Evolutionary conservation across 345 rosid species (phyloP), one percentile per base, ranked within the genome.

Genomic region (Cochlearia excelsa): DNA sequence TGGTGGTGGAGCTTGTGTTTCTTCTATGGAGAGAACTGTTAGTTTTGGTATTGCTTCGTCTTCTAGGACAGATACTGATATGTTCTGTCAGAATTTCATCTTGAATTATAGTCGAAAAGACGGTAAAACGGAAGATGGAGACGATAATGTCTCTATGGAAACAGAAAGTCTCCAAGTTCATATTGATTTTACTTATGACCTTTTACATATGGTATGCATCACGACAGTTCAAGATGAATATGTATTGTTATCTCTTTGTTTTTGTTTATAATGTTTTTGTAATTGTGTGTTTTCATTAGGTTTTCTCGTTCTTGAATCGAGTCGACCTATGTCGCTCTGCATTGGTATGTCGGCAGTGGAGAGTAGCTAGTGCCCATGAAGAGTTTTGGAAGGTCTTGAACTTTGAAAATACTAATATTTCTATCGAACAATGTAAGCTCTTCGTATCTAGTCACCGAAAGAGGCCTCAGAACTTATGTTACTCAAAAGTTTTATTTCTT

Each of bases 321-420:
- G 54, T 68, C 50, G 81, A 80, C 79, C 90, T 93, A 41, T 87
- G 97, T 67, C 83, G 81, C 50, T 88, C 96, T 61, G 97, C 95
- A 42, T 80, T 82, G 79, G 99, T 89, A 37, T 90, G 99, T 78
- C 78, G 84, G 64, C 97, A 87, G 82, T 93, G 99, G 97, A 84
- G 84, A 80, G 71, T 72, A 57, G 96, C 96, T 67, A 89, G 92
- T 70, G 82, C 90, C 49, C 97, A 93, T 79, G 99, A 93, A 75
- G 97, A 87, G 67, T 89, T 93, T 55, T 93, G 99, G 99, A 93
- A 78, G 76, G 75, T 82, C 78, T 79, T 93, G 80, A 81, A 87
- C 77, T 90, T 93, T 73, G 88, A 87, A 74, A 77, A 84, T 62
- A 80, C 74, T 60, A 85, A 82, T 61, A 80, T 90, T 63, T 84